Evolutionary conservation across 371 early-diverging fungal species (phyloP), one percentile per base, ranked within the genome.

Genomic region (Apophysomyces elegans): DNA sequence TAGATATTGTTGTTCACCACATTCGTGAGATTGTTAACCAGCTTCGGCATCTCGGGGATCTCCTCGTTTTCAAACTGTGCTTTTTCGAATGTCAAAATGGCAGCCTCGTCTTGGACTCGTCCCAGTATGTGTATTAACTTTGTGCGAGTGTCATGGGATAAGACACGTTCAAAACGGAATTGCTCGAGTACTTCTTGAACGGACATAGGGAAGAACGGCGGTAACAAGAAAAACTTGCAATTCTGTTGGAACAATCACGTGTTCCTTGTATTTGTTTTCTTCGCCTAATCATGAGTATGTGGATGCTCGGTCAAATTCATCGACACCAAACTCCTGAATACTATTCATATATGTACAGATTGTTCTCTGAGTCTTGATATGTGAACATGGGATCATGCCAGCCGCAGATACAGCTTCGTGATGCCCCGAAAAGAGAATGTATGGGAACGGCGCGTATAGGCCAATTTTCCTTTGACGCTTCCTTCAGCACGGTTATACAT

Each of bases 1-100:
- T 90, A 90, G 41, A 90, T 86, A 61, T 88, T 88, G 70, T 90
- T 90, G 32, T 76, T 74, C 0, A 79, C 83, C 0, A 65, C 62
- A 44, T 81, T 67, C 1, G 73, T 26, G 36, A 83, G 59, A 13
- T 71, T 65, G 1, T 66, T 46, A 7, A 80, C 69, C 6, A 68
- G 62, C 2, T 61, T 62, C 7, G 82, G 68, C 59, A 88, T 61
- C 16, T 62, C 63, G 9, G 69, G 54, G 7, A 78, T 16, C 35
- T 76, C 73, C 16, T 68, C 54, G 21, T 75, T 76, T 13, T 77
- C 73, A 65, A 83, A 88, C 47, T 76, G 78, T 13, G 79, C 72
- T 66, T 85, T 87, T 66, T 90, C 89, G 57, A 88, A 80, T 0
- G 75, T 68, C 5, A 81, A 50, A 47, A 81, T 81, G 16, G 73